These are phyloP conservation scores for Macrocybe gigantea DNA, from an alignment of 768 basidiomycete genomes.

Conservation along the genomic window DNA sequence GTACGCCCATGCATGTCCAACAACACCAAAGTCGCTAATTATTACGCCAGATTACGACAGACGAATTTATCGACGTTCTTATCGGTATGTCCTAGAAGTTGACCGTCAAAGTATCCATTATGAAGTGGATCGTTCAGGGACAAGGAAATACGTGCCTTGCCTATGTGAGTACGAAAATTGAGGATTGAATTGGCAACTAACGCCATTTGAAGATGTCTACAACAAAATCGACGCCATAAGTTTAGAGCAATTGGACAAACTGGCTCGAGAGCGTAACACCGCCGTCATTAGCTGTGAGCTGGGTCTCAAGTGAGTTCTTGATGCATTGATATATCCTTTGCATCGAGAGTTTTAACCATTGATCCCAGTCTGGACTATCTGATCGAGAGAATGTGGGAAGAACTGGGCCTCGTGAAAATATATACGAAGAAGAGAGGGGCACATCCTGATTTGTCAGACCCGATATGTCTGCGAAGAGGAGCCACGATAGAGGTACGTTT, in stretches of 20 bases:
- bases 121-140: conserved; percentile 43
- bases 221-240: conserved; percentile 95
- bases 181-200: not conserved
- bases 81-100: conserved; percentile 49
- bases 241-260: conserved; percentile 75
- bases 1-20: conserved; percentile 35
- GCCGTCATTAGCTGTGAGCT: conserved; percentile 98
- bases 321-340: not conserved
- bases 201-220: conserved; percentile 63
- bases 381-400: conserved; percentile 74
- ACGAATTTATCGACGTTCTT: conserved; percentile 98
- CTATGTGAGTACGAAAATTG: conserved; percentile 52
- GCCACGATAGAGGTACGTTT: conserved; percentile 80
- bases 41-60: conserved; percentile 71
- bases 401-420: conserved; percentile 79
- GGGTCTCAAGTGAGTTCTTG: conserved; percentile 67
- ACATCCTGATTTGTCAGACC: conserved; percentile 87
- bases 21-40: conserved; percentile 3
- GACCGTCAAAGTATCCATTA: not conserved
- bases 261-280: conserved; percentile 75
- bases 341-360: conserved; percentile 6
- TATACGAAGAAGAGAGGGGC: conserved; percentile 98
- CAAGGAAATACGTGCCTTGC: conserved; percentile 92
- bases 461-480: conserved; percentile 84
- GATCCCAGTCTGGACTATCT: conserved; percentile 58